Evolutionary conservation across 1,139 yeast genomes (phyloP).

Genomic region (Candida neerlandica): DNA sequence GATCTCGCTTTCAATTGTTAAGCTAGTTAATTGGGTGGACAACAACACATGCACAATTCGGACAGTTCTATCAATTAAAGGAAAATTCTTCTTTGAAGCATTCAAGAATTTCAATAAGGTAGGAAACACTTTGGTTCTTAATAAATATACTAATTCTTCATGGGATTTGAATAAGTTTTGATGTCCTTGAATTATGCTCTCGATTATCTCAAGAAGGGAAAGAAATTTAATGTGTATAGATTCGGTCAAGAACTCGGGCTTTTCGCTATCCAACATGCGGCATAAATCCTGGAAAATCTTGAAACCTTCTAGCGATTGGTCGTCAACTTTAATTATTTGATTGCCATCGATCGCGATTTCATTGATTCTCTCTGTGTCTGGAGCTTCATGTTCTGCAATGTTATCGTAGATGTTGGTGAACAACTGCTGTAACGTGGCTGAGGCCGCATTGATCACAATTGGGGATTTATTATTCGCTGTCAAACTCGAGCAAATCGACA

Average conservation of each 20-base stretch:
- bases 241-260: slow-evolving; percentile 50
- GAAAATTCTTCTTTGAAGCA: slow-evolving; percentile 51
- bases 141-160: slow-evolving; percentile 62
- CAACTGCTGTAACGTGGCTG: slow-evolving; percentile 89
- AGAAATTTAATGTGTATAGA: slow-evolving; percentile 59
- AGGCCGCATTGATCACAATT: slow-evolving; percentile 87
- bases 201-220: slow-evolving; percentile 79
- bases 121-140: slow-evolving; percentile 74
- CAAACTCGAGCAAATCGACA: slow-evolving; percentile 70
- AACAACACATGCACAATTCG: slow-evolving; percentile 67
- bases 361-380: slow-evolving; percentile 19
- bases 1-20: slow-evolving; percentile 80
- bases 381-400: slow-evolving; percentile 29
- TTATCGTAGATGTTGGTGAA: slow-evolving; percentile 76
- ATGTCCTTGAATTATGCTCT: slow-evolving; percentile 64
- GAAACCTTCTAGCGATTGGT: slow-evolving; percentile 68
- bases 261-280: slow-evolving; percentile 59
- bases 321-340: slow-evolving; percentile 44
- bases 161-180: slow-evolving; percentile 56
- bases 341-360: slow-evolving; percentile 48
- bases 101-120: slow-evolving; percentile 64
- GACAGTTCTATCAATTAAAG: slow-evolving; percentile 71
- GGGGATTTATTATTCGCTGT: slow-evolving; percentile 70
- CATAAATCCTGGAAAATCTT: slow-evolving; percentile 73
- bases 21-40: slow-evolving; percentile 57